Base-by-base conservation (phyloP, 805 yeast species). In the Lipomyces mesembrius region DNA sequence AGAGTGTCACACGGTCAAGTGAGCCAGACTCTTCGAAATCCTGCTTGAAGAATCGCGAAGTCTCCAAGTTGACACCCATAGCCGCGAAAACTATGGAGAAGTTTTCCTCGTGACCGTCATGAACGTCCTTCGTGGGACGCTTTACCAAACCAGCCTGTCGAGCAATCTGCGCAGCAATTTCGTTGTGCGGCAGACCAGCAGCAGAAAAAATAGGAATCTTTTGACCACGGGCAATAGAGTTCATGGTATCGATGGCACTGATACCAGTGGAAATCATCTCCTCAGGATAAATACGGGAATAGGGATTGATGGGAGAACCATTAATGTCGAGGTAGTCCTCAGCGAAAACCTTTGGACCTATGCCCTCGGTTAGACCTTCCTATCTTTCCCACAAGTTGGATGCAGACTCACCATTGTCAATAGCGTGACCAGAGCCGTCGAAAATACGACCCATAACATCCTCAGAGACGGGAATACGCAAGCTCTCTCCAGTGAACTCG, bases 191-290 rank as follows among this genome's bases (percentile, higher is more conserved):
- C 78, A 95, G 87, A 84, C 99, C 99, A 62, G 98, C 92, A 59
- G 99, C 99, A 63, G 98, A 92, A 83, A 95, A 95, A 79, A 95
- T 96, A 63, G 99, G 99, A 79, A 95, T 95, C 83, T 95, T 95
- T 83, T 95, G 99, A 74, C 99, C 99, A 86, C 99, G 91, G 68
- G 99, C 99, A 84, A 95, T 95, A 56, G 99, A 94, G 82, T 95
- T 96, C 99, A 95, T 95, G 65, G 98, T 93, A 80, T 95, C 99
- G 77, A 95, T 95, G 60, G 99, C 97, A 59, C 98, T 93, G 71
- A 95, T 85, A 86, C 99, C 99, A 22, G 99, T 96, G 62, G 98
- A 92, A 75, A 95, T 95, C 99, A 95, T 95, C 83, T 95, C 99
- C 84, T 95, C 99, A 37, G 99, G 99, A 79, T 96, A 96, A 74